A percentile compares a stretch with the other conserved stretches of the same genome.
Evolutionary conservation across 1,284 basidiomycete species (phyloP).

Genomic region (Cutaneotrichosporon dermatis): DNA sequence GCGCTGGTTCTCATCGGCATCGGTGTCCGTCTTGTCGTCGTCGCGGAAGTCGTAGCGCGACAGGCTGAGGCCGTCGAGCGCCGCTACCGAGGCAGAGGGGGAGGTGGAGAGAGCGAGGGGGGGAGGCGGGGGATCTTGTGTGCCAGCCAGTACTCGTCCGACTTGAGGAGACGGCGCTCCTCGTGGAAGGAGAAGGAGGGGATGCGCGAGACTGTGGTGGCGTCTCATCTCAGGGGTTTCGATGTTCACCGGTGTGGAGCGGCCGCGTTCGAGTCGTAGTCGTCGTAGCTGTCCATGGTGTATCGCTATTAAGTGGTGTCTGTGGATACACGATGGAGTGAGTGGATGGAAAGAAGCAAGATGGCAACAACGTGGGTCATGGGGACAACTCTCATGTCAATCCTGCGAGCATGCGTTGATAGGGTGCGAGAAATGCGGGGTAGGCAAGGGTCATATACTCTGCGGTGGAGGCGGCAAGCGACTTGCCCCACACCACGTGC

Average conservation of each 20-base stretch:
- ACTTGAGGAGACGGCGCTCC: constrained; percentile 41
- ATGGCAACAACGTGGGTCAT: background rate
- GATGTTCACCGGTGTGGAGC: background rate
- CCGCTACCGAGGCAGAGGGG: background rate
- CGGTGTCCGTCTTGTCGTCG: constrained; percentile 3
- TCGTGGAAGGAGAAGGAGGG: constrained; percentile 50
- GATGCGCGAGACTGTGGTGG: constrained; percentile 26
- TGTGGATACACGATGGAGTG: background rate
- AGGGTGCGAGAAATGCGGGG: too few species aligned
- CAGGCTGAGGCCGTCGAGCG: background rate
- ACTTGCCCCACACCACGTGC: background rate
- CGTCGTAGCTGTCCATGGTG: background rate
- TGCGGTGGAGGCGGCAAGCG: background rate
- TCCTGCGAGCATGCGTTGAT: too few species aligned
- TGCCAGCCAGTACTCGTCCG: constrained; percentile 47
- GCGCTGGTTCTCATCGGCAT: constrained; percentile 1
- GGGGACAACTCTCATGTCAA: too few species aligned
- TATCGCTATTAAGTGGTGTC: too few species aligned
- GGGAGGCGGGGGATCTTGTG: constrained; percentile 44
- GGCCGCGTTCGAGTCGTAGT: background rate
- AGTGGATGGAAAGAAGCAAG: background rate
- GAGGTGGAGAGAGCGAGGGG: constrained; percentile 24
- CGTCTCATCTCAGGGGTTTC: constrained; percentile 5
- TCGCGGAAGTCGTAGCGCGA: background rate
- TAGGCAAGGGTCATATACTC: too few species aligned